These are phyloP conservation scores for Aspergillus ochraceus DNA, from an alignment of 2,329 filamentous ascomycete species.

Conservation along the genomic window DNA sequence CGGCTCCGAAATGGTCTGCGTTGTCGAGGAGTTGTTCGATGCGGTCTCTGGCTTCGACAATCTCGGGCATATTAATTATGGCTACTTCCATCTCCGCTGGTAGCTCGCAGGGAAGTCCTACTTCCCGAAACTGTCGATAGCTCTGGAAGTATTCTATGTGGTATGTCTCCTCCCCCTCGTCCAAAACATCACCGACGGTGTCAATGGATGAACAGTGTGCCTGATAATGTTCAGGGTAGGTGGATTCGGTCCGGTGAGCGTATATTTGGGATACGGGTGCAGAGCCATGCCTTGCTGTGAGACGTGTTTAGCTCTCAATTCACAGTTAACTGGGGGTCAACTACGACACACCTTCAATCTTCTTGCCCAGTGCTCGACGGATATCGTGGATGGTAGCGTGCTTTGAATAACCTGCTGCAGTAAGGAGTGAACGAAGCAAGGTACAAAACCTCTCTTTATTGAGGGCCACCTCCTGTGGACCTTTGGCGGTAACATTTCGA, in stretches of 20 bases:
- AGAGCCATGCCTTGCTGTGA: conserved; percentile 20
- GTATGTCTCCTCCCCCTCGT: conserved; percentile 16
- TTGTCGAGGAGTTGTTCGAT: conserved; percentile 13
- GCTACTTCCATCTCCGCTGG: conserved; percentile 13
- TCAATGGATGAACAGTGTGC: conserved; percentile 21
- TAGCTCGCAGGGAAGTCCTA: conserved; percentile 13
- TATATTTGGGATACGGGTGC: conserved; percentile 23
- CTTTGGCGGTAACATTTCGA: background rate
- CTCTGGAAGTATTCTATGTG: conserved; percentile 19
- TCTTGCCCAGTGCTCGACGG: background rate
- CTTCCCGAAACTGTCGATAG: conserved; percentile 14
- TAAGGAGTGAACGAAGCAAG: conserved; percentile 1
- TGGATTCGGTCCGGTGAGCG: conserved; percentile 11
- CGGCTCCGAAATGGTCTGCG: conserved; percentile 4
- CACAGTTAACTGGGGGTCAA: too few relatives aligned
- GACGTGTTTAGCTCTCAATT: background rate
- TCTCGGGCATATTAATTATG: conserved; percentile 13
- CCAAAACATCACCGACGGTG: conserved; percentile 19
- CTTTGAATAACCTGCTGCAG: background rate
- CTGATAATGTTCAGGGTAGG: conserved; percentile 18
- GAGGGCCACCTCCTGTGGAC: background rate
- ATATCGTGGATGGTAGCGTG: conserved; percentile 1
- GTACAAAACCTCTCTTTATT: conserved; percentile 1
- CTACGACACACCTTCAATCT: background rate
- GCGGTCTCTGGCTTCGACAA: conserved; percentile 10